Conservation (phyloP, 2,329 filamentous ascomycete species). For the Cordyceps militaris region DNA sequence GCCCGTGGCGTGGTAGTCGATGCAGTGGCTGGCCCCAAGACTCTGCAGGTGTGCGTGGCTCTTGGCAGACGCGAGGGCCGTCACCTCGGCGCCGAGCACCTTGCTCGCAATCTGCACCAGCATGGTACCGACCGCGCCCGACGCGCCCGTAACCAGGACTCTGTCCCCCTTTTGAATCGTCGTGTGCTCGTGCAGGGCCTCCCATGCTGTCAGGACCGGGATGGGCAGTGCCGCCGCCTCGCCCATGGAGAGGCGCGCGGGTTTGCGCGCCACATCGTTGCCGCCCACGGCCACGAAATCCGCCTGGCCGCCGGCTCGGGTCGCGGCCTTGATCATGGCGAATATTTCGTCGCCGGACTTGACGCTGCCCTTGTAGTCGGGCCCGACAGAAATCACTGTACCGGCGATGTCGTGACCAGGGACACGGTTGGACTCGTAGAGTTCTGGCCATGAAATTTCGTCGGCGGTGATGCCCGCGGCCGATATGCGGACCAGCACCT, state of each 20-base stretch:
- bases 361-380: constrained; percentile 18
- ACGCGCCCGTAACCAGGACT: constrained; percentile 25
- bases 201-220: constrained; percentile 25
- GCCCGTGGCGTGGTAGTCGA: constrained; percentile 20
- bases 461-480: constrained; percentile 29
- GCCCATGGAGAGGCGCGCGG: constrained; percentile 17
- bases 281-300: constrained; percentile 21
- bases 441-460: constrained; percentile 28
- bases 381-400: constrained; percentile 21
- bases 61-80: constrained; percentile 23
- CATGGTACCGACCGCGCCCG: constrained; percentile 24
- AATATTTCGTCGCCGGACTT: constrained; percentile 20
- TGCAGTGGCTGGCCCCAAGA: constrained; percentile 19
- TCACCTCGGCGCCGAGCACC: constrained; percentile 18
- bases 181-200: constrained; percentile 20
- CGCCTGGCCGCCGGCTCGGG: constrained; percentile 21
- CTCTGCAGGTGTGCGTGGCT: constrained; percentile 15
- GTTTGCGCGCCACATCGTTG: constrained; percentile 19
- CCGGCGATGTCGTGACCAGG: constrained; percentile 32
- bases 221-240: constrained; percentile 26
- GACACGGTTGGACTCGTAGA: constrained; percentile 24
- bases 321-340: constrained; percentile 21
- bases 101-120: constrained; percentile 24
- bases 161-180: constrained; percentile 12
- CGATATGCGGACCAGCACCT: constrained; percentile 26